Conservation (phyloP, 2,329 filamentous ascomycete species). For the Scytalidium lignicola region DNA sequence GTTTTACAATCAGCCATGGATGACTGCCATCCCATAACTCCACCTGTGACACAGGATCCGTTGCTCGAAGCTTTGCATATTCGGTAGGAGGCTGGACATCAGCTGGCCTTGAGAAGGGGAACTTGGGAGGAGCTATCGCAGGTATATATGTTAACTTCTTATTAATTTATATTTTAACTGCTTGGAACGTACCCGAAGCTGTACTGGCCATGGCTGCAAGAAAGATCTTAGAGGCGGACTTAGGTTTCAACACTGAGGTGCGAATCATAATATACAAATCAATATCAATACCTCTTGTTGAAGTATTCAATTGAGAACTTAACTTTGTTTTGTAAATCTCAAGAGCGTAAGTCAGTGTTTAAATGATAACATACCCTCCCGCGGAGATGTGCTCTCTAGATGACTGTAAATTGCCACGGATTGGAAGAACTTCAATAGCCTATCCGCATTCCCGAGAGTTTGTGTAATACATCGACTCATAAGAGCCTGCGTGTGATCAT, state of each 20-base stretch:
- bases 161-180: neutral
- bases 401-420: neutral
- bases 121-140: conserved; percentile 20
- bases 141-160: neutral
- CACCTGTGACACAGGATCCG: conserved; percentile 38
- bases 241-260: neutral
- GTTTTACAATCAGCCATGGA: conserved; percentile 44
- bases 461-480: neutral
- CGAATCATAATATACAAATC: neutral
- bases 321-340: neutral
- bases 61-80: conserved; percentile 38
- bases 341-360: neutral
- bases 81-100: conserved; percentile 38
- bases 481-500: neutral
- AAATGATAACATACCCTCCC: neutral
- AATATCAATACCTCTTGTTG: neutral
- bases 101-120: conserved; percentile 35
- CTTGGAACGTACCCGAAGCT: neutral
- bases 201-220: neutral
- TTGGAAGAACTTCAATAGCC: neutral
- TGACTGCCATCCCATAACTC: conserved; percentile 41
- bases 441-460: neutral
- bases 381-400: neutral
- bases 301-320: neutral
- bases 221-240: neutral